Conservation (phyloP, 805 yeast genomes). For the Metschnikowia peoriensis region DNA sequence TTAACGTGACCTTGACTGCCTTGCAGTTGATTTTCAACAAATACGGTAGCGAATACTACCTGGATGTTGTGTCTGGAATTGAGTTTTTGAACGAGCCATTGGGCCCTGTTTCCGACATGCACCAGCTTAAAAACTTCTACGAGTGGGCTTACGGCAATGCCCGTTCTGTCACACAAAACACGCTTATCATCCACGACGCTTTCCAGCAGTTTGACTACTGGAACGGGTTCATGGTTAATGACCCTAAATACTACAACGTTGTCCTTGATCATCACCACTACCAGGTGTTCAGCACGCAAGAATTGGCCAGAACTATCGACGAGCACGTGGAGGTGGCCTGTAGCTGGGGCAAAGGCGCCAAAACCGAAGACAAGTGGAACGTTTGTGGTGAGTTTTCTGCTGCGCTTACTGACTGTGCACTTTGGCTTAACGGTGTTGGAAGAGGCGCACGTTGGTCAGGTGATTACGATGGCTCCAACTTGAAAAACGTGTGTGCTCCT, state of each 20-base stretch:
- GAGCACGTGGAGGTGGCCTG: conserved; percentile 48
- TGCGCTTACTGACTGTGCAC: conserved; percentile 88
- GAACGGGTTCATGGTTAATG: conserved; percentile 50
- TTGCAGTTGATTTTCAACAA: conserved; percentile 53
- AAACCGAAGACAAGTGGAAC: conserved; percentile 18
- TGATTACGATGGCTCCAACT: conserved; percentile 38
- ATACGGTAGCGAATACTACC: conserved; percentile 60
- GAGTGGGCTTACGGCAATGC: conserved; percentile 60
- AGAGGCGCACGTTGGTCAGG: conserved; percentile 82
- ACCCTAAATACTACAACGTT: conserved; percentile 54
- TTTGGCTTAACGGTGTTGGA: conserved; percentile 85
- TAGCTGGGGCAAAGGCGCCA: conserved; percentile 18
- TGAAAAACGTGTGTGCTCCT: conserved; percentile 60
- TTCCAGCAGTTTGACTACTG: conserved; percentile 58
- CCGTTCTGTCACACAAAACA: conserved; percentile 51
- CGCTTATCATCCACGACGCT: conserved; percentile 80
- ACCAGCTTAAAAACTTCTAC: conserved; percentile 58
- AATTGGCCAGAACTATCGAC: conserved; percentile 57
- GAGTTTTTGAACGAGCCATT: conserved; percentile 89
- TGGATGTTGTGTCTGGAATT: conserved; percentile 77
- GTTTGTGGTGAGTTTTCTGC: conserved; percentile 30
- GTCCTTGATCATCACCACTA: conserved; percentile 88
- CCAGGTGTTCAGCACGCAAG: conserved; percentile 72
- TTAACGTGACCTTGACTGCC: conserved; percentile 49
- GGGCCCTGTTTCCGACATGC: conserved; percentile 64